Conservation (phyloP, 371 early-diverging fungal genomes). For the Fennellomyces sp. region DNA sequence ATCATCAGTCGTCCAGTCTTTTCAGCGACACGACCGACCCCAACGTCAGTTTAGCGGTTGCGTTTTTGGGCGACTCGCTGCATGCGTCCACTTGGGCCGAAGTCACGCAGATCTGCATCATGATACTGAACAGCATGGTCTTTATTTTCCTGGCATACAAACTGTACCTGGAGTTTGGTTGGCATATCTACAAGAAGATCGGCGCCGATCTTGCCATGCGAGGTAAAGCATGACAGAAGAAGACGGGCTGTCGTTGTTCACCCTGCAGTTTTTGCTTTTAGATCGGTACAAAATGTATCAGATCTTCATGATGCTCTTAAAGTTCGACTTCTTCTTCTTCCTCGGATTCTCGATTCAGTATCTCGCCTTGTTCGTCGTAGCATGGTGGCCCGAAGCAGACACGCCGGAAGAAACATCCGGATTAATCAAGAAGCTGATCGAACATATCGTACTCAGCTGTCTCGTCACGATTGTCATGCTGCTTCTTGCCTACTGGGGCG, state of each 20-base stretch:
- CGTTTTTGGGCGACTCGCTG: constrained; percentile 29
- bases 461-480: constrained; percentile 74
- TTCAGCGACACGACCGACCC: constrained; percentile 31
- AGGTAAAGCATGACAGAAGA: constrained; percentile 53
- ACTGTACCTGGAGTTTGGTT: constrained; percentile 59
- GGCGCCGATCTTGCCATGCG: constrained; percentile 90
- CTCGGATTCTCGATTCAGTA: constrained; percentile 88
- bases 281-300: constrained; percentile 86
- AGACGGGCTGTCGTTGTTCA: neutral
- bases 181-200: constrained; percentile 94
- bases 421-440: constrained; percentile 35
- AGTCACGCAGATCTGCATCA: constrained; percentile 42
- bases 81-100: constrained; percentile 51
- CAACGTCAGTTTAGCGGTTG: constrained; percentile 18
- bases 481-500: constrained; percentile 76
- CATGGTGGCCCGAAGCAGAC: constrained; percentile 45
- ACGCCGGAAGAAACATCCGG: constrained; percentile 63
- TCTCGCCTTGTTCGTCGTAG: constrained; percentile 73
- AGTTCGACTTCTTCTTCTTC: constrained; percentile 89
- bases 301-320: constrained; percentile 85
- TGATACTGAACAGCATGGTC: constrained; percentile 33
- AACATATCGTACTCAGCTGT: constrained; percentile 78
- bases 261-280: constrained; percentile 15
- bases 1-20: constrained; percentile 46
- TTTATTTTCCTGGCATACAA: constrained; percentile 52